Evolutionary conservation across 257 asterid genomes (phyloP).

Genomic region (Handroanthus guayacan): DNA sequence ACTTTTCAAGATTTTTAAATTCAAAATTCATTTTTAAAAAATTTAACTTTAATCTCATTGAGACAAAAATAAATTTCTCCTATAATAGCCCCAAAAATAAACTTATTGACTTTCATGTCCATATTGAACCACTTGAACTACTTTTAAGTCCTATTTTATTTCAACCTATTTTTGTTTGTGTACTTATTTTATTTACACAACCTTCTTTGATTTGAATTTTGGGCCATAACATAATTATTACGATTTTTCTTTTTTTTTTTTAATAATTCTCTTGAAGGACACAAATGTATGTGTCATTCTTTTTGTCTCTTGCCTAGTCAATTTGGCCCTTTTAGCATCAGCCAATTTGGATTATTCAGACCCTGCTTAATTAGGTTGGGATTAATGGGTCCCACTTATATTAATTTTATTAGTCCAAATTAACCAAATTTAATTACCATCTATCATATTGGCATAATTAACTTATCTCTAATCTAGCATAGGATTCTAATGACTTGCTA

Average conservation of each 20-base stretch:
- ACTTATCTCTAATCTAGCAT: constrained; percentile 47
- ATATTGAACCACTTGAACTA: neutral
- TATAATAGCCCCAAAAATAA: too few species aligned
- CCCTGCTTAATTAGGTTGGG: constrained; percentile 33
- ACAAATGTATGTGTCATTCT: constrained; percentile 32
- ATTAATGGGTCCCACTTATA: constrained; percentile 29
- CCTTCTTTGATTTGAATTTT: neutral
- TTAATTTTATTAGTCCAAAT: constrained; percentile 11
- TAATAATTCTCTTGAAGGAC: neutral
- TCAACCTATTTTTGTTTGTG: neutral
- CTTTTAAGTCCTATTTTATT: neutral
- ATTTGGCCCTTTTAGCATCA: constrained; percentile 29
- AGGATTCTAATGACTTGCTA: constrained; percentile 47
- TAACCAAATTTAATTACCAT: constrained; percentile 5
- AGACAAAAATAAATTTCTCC: too few species aligned
- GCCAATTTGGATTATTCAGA: constrained; percentile 38
- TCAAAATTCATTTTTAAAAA: too few species aligned
- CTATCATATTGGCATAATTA: constrained; percentile 20
- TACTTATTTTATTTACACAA: neutral
- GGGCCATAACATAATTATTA: constrained; percentile 2
- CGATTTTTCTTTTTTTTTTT: neutral
- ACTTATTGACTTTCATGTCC: neutral
- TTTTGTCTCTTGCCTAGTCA: constrained; percentile 37
- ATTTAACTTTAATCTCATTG: too few species aligned
- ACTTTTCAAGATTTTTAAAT: too few species aligned